Percentiles rank a stretch among this genome's conserved stretches.
Conservation (phyloP, 2,329 filamentous ascomycete species). For the Graphiopsis chlorocephala region DNA sequence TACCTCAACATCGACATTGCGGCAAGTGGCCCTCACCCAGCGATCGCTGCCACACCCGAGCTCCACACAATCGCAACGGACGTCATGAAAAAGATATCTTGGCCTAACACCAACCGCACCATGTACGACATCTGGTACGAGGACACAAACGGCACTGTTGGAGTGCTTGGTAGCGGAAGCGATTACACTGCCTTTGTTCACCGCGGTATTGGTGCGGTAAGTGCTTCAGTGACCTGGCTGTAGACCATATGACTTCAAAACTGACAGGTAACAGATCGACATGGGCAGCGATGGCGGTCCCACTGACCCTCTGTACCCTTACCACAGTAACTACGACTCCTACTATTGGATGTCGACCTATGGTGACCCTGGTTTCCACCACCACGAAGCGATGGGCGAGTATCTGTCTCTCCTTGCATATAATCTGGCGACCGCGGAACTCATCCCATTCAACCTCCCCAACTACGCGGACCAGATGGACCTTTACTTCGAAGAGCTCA, state of each 20-base stretch:
- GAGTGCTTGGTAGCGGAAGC: conserved; percentile 45
- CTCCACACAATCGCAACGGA: conserved; percentile 68
- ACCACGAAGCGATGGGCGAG: conserved; percentile 49
- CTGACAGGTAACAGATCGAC: conserved; percentile 35
- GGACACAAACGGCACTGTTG: conserved; percentile 36
- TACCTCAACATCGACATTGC: conserved; percentile 55
- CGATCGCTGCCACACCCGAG: conserved; percentile 65
- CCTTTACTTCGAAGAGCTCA: conserved; percentile 39
- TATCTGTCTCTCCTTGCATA: conserved; percentile 44
- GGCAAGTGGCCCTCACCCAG: conserved; percentile 55
- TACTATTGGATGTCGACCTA: conserved; percentile 54
- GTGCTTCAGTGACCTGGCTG: neutral
- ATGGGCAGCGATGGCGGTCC: conserved; percentile 40
- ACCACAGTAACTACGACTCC: conserved; percentile 48
- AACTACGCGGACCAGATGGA: conserved; percentile 41
- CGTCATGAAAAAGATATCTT: conserved; percentile 57
- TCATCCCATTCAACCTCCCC: conserved; percentile 42
- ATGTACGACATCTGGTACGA: conserved; percentile 47
- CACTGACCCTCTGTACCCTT: conserved; percentile 44
- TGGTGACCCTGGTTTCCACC: conserved; percentile 51
- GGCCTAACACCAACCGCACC: conserved; percentile 40
- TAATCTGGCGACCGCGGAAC: conserved; percentile 39
- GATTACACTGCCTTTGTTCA: conserved; percentile 50
- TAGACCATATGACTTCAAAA: neutral
- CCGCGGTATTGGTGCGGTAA: conserved; percentile 32